Base-by-base conservation (phyloP, 495 filamentous ascomycete species). In the Pyrenula massariospora region DNA sequence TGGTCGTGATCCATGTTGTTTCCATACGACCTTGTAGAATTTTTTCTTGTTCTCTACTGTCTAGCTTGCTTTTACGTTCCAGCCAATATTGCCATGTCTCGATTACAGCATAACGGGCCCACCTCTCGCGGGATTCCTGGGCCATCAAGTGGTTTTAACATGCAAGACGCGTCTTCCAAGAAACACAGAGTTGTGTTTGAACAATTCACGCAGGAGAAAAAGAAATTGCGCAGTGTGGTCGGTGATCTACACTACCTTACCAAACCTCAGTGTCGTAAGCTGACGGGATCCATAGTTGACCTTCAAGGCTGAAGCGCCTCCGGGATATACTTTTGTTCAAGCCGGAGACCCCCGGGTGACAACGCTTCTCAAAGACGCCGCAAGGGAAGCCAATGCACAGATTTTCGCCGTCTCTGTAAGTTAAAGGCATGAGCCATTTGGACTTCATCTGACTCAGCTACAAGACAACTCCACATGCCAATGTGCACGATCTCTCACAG, bases 251-350 rank as follows among this genome's bases (percentile, higher is more conserved):
- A 51, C 57, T 49, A 15, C 21, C n/a, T 57, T 11, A 48, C 23
- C 5, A 5, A 42, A 8, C 12, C 19, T 19, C 22, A n/a, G n/a
- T 57, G 19, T 55, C 31, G 12, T 56, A 23, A 23, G 63, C 5
- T 53, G 36, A 72, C 59, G 52, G 50, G 56, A 15, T 24, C 24
- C 22, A 24, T 60, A 80, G 77, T 70, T 79, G 56, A 75, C 68
- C 23, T 74, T 77, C 53, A 73, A 75, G 56, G 69, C 72, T 15
- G 67, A 73, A 63, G 73, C 89, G 23, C 89, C 89, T 1, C 77
- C 75, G n/a, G 89, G 88, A 5, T 95, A 88, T 60, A 85, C 83
- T 23, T 94, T 91, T 64, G 83, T 96, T 55, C 84, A 88, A n/a
- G 79, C 84, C 54, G 91, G 91, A 22, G 83, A 88, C 63, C 88